Evolutionary conservation across 176 grass and related monocot genomes (phyloP).

Genomic region (Cenchrus purpureus): DNA sequence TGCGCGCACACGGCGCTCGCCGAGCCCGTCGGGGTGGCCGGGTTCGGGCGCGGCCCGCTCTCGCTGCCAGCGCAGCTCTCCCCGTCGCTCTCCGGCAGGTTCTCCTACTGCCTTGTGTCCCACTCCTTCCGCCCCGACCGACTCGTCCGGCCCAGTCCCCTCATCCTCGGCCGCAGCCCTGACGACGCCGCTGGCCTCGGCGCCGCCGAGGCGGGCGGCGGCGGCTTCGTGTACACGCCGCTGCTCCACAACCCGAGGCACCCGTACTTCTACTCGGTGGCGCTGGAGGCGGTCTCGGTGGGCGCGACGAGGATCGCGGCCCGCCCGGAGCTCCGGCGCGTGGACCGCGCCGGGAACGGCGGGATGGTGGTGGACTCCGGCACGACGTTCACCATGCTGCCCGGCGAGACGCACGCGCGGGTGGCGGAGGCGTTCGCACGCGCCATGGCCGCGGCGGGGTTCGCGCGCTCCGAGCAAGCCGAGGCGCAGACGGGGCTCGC

Average conservation of each 20-base stretch:
- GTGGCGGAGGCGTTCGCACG: slow-evolving; percentile 60
- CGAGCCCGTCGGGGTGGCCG: slow-evolving; percentile 85
- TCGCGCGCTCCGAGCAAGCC: slow-evolving; percentile 45
- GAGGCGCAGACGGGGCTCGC: slow-evolving; percentile 65
- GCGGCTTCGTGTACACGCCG: slow-evolving; percentile 73
- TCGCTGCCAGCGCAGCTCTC: slow-evolving; percentile 79
- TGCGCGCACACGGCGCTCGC: slow-evolving; percentile 78
- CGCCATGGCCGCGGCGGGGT: slow-evolving; percentile 56
- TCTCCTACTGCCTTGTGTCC: slow-evolving; percentile 93
- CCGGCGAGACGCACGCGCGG: slow-evolving; percentile 60
- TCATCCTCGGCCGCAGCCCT: slow-evolving; percentile 77
- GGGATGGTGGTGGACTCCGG: slow-evolving; percentile 95
- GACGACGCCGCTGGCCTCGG: slow-evolving; percentile 3
- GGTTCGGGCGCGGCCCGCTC: slow-evolving; percentile 83
- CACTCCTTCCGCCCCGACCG: slow-evolving; percentile 75
- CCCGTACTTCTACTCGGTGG: slow-evolving; percentile 87
- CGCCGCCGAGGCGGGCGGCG: not conserved
- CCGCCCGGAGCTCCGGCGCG: slow-evolving; percentile 43
- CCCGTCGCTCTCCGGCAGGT: slow-evolving; percentile 63
- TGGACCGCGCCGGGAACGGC: slow-evolving; percentile 79
- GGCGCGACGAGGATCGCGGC: slow-evolving; percentile 49
- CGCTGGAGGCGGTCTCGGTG: slow-evolving; percentile 67
- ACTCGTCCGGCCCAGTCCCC: slow-evolving; percentile 67
- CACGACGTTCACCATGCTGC: slow-evolving; percentile 92
- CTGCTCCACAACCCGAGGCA: slow-evolving; percentile 85